Evolutionary conservation across 441 rosid genomes (phyloP).

Genomic region (Croton setiger): DNA sequence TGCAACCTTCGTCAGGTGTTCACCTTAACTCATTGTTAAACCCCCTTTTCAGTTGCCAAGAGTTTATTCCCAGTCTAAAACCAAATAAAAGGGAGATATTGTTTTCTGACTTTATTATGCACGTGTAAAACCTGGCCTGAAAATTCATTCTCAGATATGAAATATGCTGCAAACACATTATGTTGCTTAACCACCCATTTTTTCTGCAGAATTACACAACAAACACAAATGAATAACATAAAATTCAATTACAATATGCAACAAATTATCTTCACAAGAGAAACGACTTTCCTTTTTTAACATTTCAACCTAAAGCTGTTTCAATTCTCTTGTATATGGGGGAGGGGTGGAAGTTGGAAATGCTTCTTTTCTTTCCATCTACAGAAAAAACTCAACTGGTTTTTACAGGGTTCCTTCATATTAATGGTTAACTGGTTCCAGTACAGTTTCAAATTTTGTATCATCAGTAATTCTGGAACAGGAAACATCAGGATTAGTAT

Average conservation of each 20-base stretch:
- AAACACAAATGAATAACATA: background rate
- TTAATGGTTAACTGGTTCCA: background rate
- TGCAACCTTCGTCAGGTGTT: constrained; percentile 70
- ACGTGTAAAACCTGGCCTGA: background rate
- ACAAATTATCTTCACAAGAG: background rate
- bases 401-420: background rate
- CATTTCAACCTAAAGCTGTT: background rate
- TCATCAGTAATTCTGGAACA: background rate
- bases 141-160: background rate
- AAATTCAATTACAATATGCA: background rate
- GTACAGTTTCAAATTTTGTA: background rate
- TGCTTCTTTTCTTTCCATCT: background rate
- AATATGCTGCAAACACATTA: background rate
- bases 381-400: background rate
- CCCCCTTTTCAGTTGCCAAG: background rate
- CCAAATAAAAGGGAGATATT: constrained; percentile 5
- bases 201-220: background rate
- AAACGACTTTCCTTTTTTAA: background rate
- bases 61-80: background rate
- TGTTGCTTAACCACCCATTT: background rate
- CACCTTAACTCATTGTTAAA: constrained; percentile 8
- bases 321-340: background rate
- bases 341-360: background rate
- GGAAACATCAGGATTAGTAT: background rate
- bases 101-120: background rate